Percentiles rank a stretch among this genome's conserved stretches.
These are phyloP conservation scores for Botrytis elliptica DNA, from an alignment of 2,329 filamentous ascomycete species.

Conservation along the genomic window DNA sequence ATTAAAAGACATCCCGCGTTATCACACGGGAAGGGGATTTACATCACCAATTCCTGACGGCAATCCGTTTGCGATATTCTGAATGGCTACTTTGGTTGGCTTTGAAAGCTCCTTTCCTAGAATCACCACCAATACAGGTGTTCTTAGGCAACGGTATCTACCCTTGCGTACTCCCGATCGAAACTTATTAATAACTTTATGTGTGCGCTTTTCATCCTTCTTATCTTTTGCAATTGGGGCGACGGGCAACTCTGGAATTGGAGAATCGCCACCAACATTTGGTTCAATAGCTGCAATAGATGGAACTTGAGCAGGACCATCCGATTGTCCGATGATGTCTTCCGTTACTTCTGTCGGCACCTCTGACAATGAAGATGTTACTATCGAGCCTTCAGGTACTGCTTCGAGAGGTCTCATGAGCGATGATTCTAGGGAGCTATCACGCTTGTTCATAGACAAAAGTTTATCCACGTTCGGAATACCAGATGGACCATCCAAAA, in stretches of 20 bases:
- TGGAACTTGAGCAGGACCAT: constrained; percentile 3
- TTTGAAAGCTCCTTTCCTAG: constrained; percentile 25
- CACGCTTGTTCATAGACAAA: constrained; percentile 13
- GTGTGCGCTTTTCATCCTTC: constrained; percentile 4
- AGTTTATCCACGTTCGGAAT: neutral
- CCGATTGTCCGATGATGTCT: constrained; percentile 12
- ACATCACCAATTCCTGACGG: constrained; percentile 12
- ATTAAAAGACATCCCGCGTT: constrained; percentile 12
- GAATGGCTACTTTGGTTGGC: constrained; percentile 21
- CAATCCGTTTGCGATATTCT: constrained; percentile 16
- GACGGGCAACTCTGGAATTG: neutral
- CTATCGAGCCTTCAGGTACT: neutral
- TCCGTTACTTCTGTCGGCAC: neutral
- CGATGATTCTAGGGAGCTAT: neutral
- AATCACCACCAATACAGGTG: constrained; percentile 22
- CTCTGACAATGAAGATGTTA: neutral
- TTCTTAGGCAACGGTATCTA: constrained; percentile 21
- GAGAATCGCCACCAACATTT: constrained; percentile 7
- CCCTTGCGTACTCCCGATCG: constrained; percentile 17
- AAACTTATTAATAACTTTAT: constrained; percentile 16
- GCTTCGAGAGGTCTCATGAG: neutral
- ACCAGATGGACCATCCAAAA: constrained; percentile 1
- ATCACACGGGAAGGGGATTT: constrained; percentile 4
- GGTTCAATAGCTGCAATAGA: neutral
- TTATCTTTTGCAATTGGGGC: neutral